A percentile compares a stretch with the other conserved stretches of the same genome.
Evolutionary conservation across 2,329 filamentous ascomycete species (phyloP).

Genomic region (Cryphonectria carpinicola): DNA sequence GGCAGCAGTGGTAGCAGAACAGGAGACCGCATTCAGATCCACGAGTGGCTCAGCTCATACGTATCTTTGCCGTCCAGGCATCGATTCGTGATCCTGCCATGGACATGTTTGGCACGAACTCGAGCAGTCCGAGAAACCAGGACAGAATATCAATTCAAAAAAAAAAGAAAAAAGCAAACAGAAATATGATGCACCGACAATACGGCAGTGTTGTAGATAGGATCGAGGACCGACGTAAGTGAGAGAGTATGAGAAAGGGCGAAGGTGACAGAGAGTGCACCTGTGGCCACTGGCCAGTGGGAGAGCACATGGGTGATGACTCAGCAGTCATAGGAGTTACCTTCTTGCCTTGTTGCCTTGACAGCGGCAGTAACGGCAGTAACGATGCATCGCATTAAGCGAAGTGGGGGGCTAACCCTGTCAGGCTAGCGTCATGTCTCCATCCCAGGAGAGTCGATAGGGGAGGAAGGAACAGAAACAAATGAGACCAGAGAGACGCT

Average conservation of each 20-base stretch:
- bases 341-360: neutral
- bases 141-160: neutral
- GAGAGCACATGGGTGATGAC: neutral
- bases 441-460: slow-evolving; percentile 1
- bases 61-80: neutral
- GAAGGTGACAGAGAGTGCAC: neutral
- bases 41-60: neutral
- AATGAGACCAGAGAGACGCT: neutral
- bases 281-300: neutral
- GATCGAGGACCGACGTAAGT: neutral
- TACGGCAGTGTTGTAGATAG: neutral
- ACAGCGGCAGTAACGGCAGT: slow-evolving; percentile 10
- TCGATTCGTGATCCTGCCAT: neutral
- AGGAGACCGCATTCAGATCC: neutral
- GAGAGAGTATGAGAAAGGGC: neutral
- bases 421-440: neutral
- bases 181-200: neutral
- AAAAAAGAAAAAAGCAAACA: too few species aligned
- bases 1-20: neutral
- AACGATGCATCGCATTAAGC: neutral
- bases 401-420: neutral
- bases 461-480: neutral
- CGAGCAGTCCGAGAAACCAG: neutral
- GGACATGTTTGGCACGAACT: neutral
- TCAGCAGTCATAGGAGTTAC: neutral